Evolutionary conservation across 2,329 filamentous ascomycete species (phyloP), one percentile per base, ranked within the genome.

Genomic region (Neopestalotiopsis clavispora): DNA sequence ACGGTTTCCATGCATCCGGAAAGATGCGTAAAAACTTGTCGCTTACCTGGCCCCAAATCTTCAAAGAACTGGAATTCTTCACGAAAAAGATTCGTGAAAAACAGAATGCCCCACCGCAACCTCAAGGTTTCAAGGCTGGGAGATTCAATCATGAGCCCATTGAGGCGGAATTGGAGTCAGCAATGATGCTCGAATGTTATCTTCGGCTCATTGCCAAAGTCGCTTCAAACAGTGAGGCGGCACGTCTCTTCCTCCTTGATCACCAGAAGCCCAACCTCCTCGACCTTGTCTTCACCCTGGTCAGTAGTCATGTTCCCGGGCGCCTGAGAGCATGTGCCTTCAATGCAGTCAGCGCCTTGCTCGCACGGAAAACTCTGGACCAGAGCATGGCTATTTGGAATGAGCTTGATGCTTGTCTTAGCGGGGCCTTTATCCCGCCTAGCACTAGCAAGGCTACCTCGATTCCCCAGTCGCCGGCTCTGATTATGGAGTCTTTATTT

Each of bases 141-240:
- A 91, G 93, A 78, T 83, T 88, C 60, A 84, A 88, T 58, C 84
- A 84, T 20, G 90, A 92, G 59, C 87, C 92, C 70, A 90, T 94
- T 70, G 94, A 97, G 78, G 86, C 87, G 34, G 95, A 98, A 77
- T 93, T 94, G 4, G 97, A 99, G 79, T 97, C 94, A 56, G 91
- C 92, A n/a, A 93, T 97, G 81, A 98, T 99, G 94, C 86, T 99
- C 34, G 94, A 98, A 77, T 95, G 94, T 74, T 98, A 98, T 78
- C 85, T 99, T 66, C 90, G 95, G 38, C 86, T 99, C 4, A 92
- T 97, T 74, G 90, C 94, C 3, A 94, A 97, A 78, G 84, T 99
- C 10, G 91, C 92, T 71, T 86, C 87, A 28, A 90, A 95, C 76
- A 97, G 94, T 75, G 84, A 87, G 69, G 83, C 85, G 23, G 92